These are phyloP conservation scores for Pisolithus orientalis DNA, from an alignment of 768 basidiomycete genomes.

Conservation along the genomic window DNA sequence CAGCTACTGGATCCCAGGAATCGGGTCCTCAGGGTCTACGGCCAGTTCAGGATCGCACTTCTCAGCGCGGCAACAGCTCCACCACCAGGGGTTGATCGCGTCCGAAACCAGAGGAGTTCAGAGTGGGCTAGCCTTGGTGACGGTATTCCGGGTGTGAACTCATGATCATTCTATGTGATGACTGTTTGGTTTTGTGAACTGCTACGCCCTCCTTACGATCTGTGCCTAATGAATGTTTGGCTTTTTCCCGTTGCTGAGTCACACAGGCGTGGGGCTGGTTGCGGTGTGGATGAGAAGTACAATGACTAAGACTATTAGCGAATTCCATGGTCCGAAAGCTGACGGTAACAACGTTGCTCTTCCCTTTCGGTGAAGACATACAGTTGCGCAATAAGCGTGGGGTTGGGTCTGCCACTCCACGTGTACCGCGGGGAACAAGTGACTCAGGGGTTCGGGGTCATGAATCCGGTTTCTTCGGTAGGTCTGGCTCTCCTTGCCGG, in stretches of 20 bases:
- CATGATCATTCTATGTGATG: constrained; percentile 15
- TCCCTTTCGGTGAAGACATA: not conserved
- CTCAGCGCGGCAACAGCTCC: constrained; percentile 4
- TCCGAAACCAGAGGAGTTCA: constrained; percentile 16
- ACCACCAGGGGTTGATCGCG: constrained; percentile 12
- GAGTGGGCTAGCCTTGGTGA: constrained; percentile 16
- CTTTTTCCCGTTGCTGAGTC: not conserved
- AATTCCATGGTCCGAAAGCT: not conserved
- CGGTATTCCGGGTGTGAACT: constrained; percentile 4
- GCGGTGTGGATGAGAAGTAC: not conserved
- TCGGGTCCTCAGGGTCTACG: constrained; percentile 10
- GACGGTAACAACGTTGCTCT: constrained; percentile 1
- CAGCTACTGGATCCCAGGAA: constrained; percentile 8
- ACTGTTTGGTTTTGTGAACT: constrained; percentile 7
- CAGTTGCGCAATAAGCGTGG: not conserved
- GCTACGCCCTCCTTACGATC: constrained; percentile 15
- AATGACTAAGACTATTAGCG: not conserved
- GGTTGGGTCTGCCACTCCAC: not conserved
- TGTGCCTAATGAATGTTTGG: not conserved
- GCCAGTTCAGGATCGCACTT: constrained; percentile 13
- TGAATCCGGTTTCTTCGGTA: constrained; percentile 22
- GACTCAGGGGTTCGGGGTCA: constrained; percentile 9
- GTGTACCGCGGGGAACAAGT: not conserved
- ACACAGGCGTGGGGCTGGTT: not conserved
- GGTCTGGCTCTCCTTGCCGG: constrained; percentile 30